These are phyloP conservation scores for Lasiodiplodia citricola DNA, from an alignment of 2,329 filamentous ascomycete species.

Conservation along the genomic window DNA sequence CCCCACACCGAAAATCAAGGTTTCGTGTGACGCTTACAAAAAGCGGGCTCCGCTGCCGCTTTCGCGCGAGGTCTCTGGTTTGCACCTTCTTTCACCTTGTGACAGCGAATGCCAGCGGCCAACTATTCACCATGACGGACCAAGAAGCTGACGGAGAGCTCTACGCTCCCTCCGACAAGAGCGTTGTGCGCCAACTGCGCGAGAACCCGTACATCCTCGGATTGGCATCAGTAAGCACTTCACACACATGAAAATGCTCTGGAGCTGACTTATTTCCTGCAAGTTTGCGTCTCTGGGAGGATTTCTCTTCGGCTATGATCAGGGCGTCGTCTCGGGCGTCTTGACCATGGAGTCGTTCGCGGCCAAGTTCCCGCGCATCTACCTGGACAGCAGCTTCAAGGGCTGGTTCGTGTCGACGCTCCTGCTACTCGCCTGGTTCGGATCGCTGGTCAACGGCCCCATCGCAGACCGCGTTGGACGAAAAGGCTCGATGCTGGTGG, in stretches of 20 bases:
- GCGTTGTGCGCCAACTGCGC: conserved; percentile 3
- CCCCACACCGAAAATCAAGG: not conserved
- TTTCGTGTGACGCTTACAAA: not conserved
- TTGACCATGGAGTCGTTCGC: conserved; percentile 55
- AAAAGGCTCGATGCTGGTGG: conserved; percentile 9
- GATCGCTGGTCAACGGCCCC: conserved; percentile 1
- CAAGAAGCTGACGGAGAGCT: not conserved
- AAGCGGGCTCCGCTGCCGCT: not conserved
- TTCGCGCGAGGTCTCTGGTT: not conserved
- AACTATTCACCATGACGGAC: not conserved
- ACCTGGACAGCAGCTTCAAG: conserved; percentile 13
- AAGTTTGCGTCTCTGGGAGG: conserved; percentile 8
- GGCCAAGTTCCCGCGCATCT: conserved; percentile 2
- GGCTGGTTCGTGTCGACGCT: conserved; percentile 17
- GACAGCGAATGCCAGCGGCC: no score
- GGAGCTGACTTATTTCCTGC: not conserved
- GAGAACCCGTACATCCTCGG: conserved; percentile 14
- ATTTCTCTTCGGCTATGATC: conserved; percentile 19
- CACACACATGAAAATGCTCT: no score
- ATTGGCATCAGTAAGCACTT: not conserved
- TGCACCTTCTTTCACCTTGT: no score
- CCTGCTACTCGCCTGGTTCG: conserved; percentile 9
- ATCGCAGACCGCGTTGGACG: conserved; percentile 6
- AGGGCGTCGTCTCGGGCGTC: conserved; percentile 73
- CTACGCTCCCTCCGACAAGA: not conserved